phyloP scores from a whole-genome alignment of 495 filamentous ascomycete species.

The Penicillium maclennaniae region DNA sequence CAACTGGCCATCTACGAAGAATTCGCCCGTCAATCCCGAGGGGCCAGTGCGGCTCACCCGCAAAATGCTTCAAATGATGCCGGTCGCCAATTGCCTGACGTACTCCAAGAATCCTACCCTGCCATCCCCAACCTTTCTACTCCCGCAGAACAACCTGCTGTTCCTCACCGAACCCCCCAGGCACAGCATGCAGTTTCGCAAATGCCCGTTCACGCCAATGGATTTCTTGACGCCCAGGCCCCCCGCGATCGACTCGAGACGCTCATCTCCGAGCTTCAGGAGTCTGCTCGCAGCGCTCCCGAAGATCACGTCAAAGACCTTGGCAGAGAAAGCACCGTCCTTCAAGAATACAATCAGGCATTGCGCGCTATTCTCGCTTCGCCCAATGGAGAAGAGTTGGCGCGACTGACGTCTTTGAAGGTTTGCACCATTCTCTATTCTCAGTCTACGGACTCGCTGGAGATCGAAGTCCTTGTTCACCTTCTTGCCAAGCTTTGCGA shows the following conservation, averaged over 20 bases:
- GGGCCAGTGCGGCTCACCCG: slow-evolving; percentile 48
- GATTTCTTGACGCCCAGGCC: slow-evolving; percentile 59
- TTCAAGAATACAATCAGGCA: slow-evolving; percentile 59
- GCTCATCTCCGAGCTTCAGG: slow-evolving; percentile 66
- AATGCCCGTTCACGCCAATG: slow-evolving; percentile 52
- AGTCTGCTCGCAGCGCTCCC: slow-evolving; percentile 56
- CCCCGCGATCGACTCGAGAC: slow-evolving; percentile 63
- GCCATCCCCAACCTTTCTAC: slow-evolving; percentile 71
- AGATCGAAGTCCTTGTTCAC: slow-evolving; percentile 79
- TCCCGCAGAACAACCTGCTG: slow-evolving; percentile 72
- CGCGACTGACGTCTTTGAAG: slow-evolving; percentile 62
- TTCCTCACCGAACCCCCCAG: slow-evolving; percentile 66
- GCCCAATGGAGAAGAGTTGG: slow-evolving; percentile 60
- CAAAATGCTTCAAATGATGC: slow-evolving; percentile 56
- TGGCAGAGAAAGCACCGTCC: slow-evolving; percentile 56
- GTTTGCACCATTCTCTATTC: slow-evolving; percentile 67
- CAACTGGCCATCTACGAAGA: slow-evolving; percentile 96
- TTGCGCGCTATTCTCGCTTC: slow-evolving; percentile 47
- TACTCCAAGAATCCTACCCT: slow-evolving; percentile 81
- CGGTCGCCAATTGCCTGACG: slow-evolving; percentile 62
- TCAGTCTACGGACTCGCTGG: slow-evolving; percentile 55
- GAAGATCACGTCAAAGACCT: slow-evolving; percentile 72
- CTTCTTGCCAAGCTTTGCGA: slow-evolving; percentile 78
- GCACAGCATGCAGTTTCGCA: slow-evolving; percentile 50
- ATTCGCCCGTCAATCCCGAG: slow-evolving; percentile 78